A percentile compares a stretch with the other conserved stretches of the same genome.
Conservation (phyloP, 2,329 filamentous ascomycete genomes). For the Cladosporium sp. region DNA sequence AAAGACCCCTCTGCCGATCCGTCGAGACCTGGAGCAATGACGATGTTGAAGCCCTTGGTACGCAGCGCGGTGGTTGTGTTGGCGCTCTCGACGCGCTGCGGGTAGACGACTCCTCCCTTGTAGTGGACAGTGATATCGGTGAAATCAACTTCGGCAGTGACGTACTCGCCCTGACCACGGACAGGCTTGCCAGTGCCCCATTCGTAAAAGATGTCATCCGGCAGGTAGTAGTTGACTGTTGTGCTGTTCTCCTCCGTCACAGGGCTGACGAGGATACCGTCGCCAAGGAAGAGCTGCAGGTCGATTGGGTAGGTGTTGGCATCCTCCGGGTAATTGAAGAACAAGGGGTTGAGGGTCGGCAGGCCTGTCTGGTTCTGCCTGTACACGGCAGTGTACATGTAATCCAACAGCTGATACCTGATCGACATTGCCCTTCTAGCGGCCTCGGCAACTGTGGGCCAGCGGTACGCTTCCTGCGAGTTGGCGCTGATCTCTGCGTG, state of each 20-base stretch:
- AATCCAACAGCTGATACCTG: constrained; percentile 61
- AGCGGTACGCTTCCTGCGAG: constrained; percentile 58
- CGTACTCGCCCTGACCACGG: constrained; percentile 37
- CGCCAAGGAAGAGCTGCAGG: constrained; percentile 50
- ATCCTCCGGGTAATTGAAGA: constrained; percentile 59
- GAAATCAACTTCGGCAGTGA: constrained; percentile 38
- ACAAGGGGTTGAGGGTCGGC: constrained; percentile 60
- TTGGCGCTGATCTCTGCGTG: constrained; percentile 51
- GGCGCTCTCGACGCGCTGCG: constrained; percentile 46
- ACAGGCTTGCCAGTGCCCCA: constrained; percentile 45
- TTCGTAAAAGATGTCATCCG: constrained; percentile 51
- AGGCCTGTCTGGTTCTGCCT: constrained; percentile 52
- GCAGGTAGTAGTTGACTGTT: constrained; percentile 49
- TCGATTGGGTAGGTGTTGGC: constrained; percentile 45
- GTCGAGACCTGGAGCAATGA: constrained; percentile 56
- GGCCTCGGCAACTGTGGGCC: constrained; percentile 53
- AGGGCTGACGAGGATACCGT: constrained; percentile 48
- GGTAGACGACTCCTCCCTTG: constrained; percentile 48
- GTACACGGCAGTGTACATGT: constrained; percentile 65
- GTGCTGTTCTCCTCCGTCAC: constrained; percentile 45
- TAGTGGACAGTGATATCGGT: constrained; percentile 57
- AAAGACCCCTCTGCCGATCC: constrained; percentile 58
- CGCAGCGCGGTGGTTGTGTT: constrained; percentile 58
- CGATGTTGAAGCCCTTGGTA: constrained; percentile 58
- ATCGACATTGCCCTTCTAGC: constrained; percentile 60